phyloP scores from a whole-genome alignment of 257 asterid genomes.

The Solanum pimpinellifolium region DNA sequence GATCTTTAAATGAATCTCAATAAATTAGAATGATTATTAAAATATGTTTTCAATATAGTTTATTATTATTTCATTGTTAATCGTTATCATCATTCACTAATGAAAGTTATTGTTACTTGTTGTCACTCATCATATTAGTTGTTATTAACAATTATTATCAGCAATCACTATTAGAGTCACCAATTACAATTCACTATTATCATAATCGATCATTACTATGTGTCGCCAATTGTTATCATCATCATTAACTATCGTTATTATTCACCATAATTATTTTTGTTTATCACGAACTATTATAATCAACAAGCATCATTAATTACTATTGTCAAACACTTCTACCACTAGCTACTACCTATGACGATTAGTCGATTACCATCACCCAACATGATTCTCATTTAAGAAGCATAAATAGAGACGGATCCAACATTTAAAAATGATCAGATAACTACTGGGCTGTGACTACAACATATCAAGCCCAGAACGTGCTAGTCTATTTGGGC shows the following conservation, averaged over 20 bases:
- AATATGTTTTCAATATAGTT: too few relatives aligned
- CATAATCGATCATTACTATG: neutral
- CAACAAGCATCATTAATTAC: neutral
- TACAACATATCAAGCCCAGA: neutral
- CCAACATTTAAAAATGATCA: too few relatives aligned
- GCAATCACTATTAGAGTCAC: too few relatives aligned
- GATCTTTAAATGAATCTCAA: neutral
- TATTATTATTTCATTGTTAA: neutral
- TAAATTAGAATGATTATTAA: too few relatives aligned
- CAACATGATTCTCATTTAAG: neutral
- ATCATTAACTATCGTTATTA: too few relatives aligned
- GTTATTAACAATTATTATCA: neutral
- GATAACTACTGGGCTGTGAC: neutral
- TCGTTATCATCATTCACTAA: fast-evolving
- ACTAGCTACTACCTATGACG: neutral
- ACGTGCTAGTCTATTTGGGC: neutral
- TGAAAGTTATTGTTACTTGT: too few relatives aligned
- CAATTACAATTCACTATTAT: neutral
- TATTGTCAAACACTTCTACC: neutral
- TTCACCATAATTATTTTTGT: neutral
- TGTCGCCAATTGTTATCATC: too few relatives aligned
- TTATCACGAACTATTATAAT: neutral
- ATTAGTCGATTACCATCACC: neutral
- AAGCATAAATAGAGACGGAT: neutral
- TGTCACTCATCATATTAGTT: neutral